Base-by-base conservation (phyloP, 805 yeast genomes). In the Saccharomyces paradoxus region DNA sequence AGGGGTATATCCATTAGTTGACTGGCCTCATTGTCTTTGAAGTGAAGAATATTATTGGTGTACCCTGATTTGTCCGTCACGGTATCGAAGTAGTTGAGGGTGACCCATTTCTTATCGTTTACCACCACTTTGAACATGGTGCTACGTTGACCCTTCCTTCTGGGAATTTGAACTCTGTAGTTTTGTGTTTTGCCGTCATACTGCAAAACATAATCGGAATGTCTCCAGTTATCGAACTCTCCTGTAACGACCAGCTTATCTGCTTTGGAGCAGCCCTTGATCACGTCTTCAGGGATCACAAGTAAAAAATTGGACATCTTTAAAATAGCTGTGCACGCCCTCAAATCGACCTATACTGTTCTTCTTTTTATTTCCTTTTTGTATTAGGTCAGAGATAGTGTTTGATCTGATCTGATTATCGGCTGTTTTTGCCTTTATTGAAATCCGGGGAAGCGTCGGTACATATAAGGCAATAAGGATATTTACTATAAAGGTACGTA, bases 141-240 rank as follows among this genome's bases (percentile, higher is more conserved):
- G 28, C 55, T 53, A 17, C 58, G 56, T 26, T 54, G 54, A 7
- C 54, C 56, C 13, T 50, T 49, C 3, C 56, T 14, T 28, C 55
- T 49, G 7, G 67, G 64, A 9, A 63, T 47, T 22, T 51, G 53
- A 2, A 62, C 66, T 28, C 41, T 55, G 49, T 58, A 63, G 29
- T 58, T 54, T 10, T 56, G 59, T 26, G 48, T 52, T 12, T 51
- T 48, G n/a, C 51, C 54, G 46, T 59, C 58, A 21, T 54, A 56
- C 24, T 41, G 41, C 46, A 65, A 46, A 14, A 52, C 57, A 47
- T 58, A 65, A 17, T 56, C 56, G 1, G 60, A 52, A 29, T 59
- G 63, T 32, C 54, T 53, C 69, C 71, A 67, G 46, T 65, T 57
- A 52, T 66, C 67, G 50, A 66, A 65, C 32, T 65, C 68, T 3